Conservation (phyloP, 2,329 filamentous ascomycete genomes). For the Pseudonectria buxi region DNA sequence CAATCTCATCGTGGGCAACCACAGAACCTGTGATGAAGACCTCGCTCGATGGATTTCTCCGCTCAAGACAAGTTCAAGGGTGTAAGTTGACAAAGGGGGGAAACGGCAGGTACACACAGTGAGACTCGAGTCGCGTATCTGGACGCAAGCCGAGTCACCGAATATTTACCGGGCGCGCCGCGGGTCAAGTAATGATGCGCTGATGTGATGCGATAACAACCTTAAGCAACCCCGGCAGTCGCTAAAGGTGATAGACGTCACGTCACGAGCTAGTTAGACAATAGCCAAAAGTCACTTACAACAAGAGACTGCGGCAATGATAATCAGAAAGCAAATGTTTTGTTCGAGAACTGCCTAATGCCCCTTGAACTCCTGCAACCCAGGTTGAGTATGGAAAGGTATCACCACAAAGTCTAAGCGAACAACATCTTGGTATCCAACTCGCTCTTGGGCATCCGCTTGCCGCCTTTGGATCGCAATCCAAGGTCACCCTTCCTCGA, state of each 20-base stretch:
- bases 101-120: slow-evolving; percentile 7
- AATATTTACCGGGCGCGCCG: slow-evolving; percentile 14
- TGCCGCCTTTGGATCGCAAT: slow-evolving; percentile 59
- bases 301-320: neutral
- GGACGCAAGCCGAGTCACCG: slow-evolving; percentile 14
- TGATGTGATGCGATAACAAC: no score
- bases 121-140: slow-evolving; percentile 8
- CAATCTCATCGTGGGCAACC: slow-evolving; percentile 16
- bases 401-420: slow-evolving; percentile 42
- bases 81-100: slow-evolving; percentile 9
- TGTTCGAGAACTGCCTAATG: slow-evolving; percentile 13
- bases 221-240: no score
- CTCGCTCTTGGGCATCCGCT: slow-evolving; percentile 56
- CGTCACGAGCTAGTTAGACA: no score
- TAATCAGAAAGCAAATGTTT: no score
- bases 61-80: slow-evolving; percentile 7
- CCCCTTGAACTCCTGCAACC: slow-evolving; percentile 21
- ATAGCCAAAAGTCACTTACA: slow-evolving; percentile 1
- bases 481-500: slow-evolving; percentile 73
- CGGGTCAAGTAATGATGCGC: slow-evolving; percentile 19
- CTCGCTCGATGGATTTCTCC: slow-evolving; percentile 13
- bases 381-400: slow-evolving; percentile 19
- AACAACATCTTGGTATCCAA: slow-evolving; percentile 75
- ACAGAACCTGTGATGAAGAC: slow-evolving; percentile 10
- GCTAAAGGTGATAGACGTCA: no score